Conservation (phyloP, 2,329 filamentous ascomycete genomes). For the Raffaelea ambrosiae region DNA sequence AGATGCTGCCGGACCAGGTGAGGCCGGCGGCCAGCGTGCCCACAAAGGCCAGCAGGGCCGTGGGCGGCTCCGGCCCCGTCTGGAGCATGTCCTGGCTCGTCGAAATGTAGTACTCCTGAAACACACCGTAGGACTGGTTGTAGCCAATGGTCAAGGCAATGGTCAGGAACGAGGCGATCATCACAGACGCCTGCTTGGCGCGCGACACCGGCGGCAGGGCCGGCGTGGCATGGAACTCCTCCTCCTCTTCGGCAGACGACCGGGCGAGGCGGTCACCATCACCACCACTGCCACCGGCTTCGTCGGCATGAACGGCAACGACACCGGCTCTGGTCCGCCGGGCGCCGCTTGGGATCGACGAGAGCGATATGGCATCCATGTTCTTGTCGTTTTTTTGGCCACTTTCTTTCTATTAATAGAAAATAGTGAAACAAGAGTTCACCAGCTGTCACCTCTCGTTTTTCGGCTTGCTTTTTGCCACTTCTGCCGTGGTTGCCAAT, state of each 20-base stretch:
- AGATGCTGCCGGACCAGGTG: conserved; percentile 40
- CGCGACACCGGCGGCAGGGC: conserved; percentile 25
- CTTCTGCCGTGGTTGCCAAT: no score
- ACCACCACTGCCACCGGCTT: no score
- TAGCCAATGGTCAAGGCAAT: conserved; percentile 39
- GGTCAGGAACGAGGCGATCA: conserved; percentile 33
- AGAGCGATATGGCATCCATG: no score
- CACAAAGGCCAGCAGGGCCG: conserved; percentile 37
- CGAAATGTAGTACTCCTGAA: conserved; percentile 39
- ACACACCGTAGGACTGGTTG: conserved; percentile 40
- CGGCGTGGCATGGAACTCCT: conserved; percentile 7
- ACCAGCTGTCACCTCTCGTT: no score
- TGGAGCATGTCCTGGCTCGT: conserved; percentile 28
- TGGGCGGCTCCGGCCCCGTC: conserved; percentile 21
- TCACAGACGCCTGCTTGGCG: conserved; percentile 31
- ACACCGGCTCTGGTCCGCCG: conserved; percentile 1
- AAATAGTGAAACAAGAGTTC: no score
- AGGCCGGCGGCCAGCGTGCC: conserved; percentile 38
- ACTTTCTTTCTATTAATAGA: no score
- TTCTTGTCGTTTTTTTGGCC: no score
- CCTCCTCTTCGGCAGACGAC: neutral
- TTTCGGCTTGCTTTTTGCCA: no score
- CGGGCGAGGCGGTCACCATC: no score
- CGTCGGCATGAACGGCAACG: neutral
- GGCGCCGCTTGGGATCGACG: neutral